Evolutionary conservation across 1,284 basidiomycete genomes (phyloP), one percentile per base, ranked within the genome.

Genomic region (Leccinum variabile): DNA sequence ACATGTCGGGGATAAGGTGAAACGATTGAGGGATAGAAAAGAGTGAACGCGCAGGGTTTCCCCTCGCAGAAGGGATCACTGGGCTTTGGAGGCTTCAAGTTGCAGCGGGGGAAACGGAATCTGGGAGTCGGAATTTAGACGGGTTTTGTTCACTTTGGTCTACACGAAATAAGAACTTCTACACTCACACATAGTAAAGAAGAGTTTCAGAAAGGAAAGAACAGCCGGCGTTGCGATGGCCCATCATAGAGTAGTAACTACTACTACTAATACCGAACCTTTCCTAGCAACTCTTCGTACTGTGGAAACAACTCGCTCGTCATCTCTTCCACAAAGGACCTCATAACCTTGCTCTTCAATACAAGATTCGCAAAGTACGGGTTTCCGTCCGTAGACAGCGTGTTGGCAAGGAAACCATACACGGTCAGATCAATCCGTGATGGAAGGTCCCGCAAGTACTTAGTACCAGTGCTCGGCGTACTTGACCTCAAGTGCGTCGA

Each of bases 361-460:
- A 77, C 58, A 60, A 77, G 59, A 13, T 50, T 54, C 39, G 63
- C 14, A 60, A 73, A 73, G 37, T 77, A 69, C 10, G 75, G 72
- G 56, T 75, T 77, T 2, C 52, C 61, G 0, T 41, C 58, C 50
- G 56, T 52, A 18, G 68, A 55, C 9, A 77, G 39, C 11, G 62
- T 63, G 50, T 77, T 76, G 54, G 71, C 68, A 5, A 76, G 66
- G 61, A 76, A 77, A 28, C 65, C 75, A 30, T 67, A 71, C 49
- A 75, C 63, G 6, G 67, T 72, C 22, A 77, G 60, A 59, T 78
- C 76, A 13, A 78, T 68, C 54, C 65, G 60, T 0, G 76, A 76
- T 1, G 75, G 75, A 53, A 58, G 54, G 8, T 70, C 66, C 5
- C 64, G 75, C 22, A 77, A 65, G 55, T 68, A 22, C 22, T 22